Percentiles rank a stretch among this genome's conserved stretches.
These are phyloP conservation scores for Penicillium psychrofluorescens DNA, from an alignment of 495 filamentous ascomycete genomes.

Conservation along the genomic window DNA sequence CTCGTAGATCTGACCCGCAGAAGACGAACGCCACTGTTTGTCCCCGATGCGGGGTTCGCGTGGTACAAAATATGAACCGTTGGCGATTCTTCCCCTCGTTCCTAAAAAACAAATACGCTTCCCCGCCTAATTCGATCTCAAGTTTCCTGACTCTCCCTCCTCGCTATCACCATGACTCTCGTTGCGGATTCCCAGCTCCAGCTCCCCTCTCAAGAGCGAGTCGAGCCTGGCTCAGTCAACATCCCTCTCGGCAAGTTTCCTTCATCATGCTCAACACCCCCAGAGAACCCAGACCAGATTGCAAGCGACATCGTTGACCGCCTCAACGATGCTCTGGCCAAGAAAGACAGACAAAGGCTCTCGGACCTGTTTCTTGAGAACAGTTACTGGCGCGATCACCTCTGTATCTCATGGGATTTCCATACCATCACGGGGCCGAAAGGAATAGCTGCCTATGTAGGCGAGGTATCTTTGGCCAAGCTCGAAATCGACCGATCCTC, in stretches of 20 bases:
- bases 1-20: no score
- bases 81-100: no score
- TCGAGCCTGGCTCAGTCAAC: conserved; percentile 54
- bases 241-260: conserved; percentile 33
- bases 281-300: conserved; percentile 38
- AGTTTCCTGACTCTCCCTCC: no score
- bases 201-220: conserved; percentile 45
- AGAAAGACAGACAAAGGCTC: conserved; percentile 22
- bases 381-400: conserved; percentile 38
- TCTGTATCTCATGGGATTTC: conserved; percentile 37
- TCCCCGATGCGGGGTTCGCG: no score
- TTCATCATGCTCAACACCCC: conserved; percentile 15
- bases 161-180: conserved; percentile 4
- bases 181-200: not conserved
- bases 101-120: no score
- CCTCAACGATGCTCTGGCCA: conserved; percentile 41
- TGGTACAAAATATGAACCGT: no score
- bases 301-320: conserved; percentile 33
- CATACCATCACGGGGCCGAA: conserved; percentile 47
- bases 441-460: conserved; percentile 43
- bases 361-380: conserved; percentile 38
- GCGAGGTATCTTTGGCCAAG: conserved; percentile 24
- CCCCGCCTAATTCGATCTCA: no score
- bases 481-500: conserved; percentile 45
- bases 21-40: no score